phyloP scores from a whole-genome alignment of 2,329 filamentous ascomycete species.

The Colletotrichum kahawae region DNA sequence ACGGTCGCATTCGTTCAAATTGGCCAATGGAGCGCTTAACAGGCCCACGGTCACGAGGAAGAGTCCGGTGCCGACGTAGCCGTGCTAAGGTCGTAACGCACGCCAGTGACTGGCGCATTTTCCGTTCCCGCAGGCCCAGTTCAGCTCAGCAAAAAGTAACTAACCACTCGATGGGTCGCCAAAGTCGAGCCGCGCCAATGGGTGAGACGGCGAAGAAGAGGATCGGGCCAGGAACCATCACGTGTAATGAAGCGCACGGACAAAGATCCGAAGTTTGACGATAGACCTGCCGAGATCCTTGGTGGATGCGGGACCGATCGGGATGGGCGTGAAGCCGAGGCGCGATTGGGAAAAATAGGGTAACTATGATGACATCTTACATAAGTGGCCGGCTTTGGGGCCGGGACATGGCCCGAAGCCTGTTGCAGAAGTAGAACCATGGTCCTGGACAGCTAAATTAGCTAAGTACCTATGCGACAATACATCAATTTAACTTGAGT shows the following conservation, averaged over 20 bases:
- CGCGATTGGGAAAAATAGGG: neutral
- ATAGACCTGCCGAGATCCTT: neutral
- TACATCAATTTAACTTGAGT: no score
- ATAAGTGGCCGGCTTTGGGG: neutral
- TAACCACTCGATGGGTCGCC: neutral
- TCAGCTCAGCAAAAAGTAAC: neutral
- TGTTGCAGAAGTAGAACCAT: neutral
- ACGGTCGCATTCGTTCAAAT: neutral
- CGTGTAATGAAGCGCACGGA: neutral
- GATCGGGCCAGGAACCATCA: neutral
- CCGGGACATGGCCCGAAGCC: rapidly evolving
- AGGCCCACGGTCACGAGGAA: neutral
- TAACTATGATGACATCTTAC: neutral
- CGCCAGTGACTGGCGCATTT: neutral
- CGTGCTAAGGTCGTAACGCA: neutral
- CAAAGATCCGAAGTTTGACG: neutral
- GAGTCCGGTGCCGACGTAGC: neutral
- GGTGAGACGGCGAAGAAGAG: neutral
- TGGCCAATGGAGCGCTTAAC: neutral
- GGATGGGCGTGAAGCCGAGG: neutral
- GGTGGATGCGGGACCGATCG: neutral
- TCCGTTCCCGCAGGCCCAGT: neutral
- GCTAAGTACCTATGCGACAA: no score
- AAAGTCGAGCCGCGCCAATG: neutral
- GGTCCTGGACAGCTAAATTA: rapidly evolving